Conservation (phyloP, 108 stramenopile species). For the Cyclostephanos invisitatus region DNA sequence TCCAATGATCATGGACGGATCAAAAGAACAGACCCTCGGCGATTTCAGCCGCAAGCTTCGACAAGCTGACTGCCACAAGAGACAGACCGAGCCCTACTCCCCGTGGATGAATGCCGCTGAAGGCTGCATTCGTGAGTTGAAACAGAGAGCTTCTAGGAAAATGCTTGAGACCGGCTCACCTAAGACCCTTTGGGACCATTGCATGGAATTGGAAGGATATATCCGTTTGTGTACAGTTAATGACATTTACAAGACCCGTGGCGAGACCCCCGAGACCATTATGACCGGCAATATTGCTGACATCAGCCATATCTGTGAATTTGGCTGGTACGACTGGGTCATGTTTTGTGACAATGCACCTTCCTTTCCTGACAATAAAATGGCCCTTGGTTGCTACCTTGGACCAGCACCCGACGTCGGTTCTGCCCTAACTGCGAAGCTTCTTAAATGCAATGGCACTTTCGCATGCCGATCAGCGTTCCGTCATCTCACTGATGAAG, state of each 20-base stretch:
- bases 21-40: slow-evolving; percentile 23
- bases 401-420: slow-evolving; percentile 27
- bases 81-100: slow-evolving; percentile 26
- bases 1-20: slow-evolving; percentile 27
- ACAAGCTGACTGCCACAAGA: slow-evolving; percentile 20
- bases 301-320: too few relatives aligned
- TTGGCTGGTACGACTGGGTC: too few relatives aligned
- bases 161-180: slow-evolving; percentile 11
- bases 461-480: slow-evolving; percentile 2
- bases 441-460: slow-evolving; percentile 21
- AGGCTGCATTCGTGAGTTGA: slow-evolving; percentile 34
- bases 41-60: slow-evolving; percentile 16
- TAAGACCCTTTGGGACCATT: slow-evolving; percentile 31
- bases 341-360: slow-evolving; percentile 1
- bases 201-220: slow-evolving; percentile 23
- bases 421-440: slow-evolving; percentile 18
- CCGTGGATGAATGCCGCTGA: slow-evolving; percentile 23
- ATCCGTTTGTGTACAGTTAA: slow-evolving; percentile 10
- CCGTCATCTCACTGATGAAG: slow-evolving; percentile 6
- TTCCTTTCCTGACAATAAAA: background rate
- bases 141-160: slow-evolving; percentile 11
- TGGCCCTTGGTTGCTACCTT: slow-evolving; percentile 23
- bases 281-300: slow-evolving; percentile 22
- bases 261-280: background rate
- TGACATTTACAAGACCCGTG: slow-evolving; percentile 8